Evolutionary conservation across 495 filamentous ascomycete species (phyloP), one percentile per base, ranked within the genome.

Genomic region (Aspergillus kassunensis): DNA sequence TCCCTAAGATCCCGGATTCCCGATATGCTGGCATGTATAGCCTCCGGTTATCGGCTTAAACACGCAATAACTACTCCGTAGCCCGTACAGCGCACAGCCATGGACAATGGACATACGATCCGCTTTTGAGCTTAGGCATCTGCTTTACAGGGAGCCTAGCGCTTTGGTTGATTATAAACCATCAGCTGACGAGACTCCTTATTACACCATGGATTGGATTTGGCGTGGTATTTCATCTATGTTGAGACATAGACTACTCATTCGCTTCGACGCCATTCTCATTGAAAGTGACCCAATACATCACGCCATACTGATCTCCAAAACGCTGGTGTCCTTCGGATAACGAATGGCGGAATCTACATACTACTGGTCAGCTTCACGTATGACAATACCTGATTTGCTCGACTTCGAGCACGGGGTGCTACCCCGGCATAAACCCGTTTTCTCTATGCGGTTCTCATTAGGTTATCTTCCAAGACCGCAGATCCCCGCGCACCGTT

Each of bases 391-490:
- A 23, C 8, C 13, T 33, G 6, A 13, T 10, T 2, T 20, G 7
- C 11, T 21, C 19, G 16, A 18, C 4, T 12, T 7, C 3, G 18
- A 46, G 16, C 16, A n/a, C 2, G 29, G 4, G 39, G 16, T 31
- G 1, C 6, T 20, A 45, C 27, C 20, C 9, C 13, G 1, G 15
- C 16, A 4, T 4, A 18, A 33, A 33, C 3, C 10, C 11, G 21
- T 12, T 23, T 23, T 15, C 30, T 16, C n/a, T n/a, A n/a, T 33
- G 27, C 15, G 30, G 44, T 35, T 24, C 44, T 35, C 20, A 46
- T 35, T 46, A 46, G 18, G 29, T 46, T 46, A 45, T 33, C 11
- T 21, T 16, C 44, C 44, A 46, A 46, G 44, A 46, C 10, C 35
- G 44, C 44, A 21, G 44, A 46, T 46, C 44, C 13, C 16, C 44